Conservation (phyloP, 2,329 filamentous ascomycete species). For the Aspergillus candidus region DNA sequence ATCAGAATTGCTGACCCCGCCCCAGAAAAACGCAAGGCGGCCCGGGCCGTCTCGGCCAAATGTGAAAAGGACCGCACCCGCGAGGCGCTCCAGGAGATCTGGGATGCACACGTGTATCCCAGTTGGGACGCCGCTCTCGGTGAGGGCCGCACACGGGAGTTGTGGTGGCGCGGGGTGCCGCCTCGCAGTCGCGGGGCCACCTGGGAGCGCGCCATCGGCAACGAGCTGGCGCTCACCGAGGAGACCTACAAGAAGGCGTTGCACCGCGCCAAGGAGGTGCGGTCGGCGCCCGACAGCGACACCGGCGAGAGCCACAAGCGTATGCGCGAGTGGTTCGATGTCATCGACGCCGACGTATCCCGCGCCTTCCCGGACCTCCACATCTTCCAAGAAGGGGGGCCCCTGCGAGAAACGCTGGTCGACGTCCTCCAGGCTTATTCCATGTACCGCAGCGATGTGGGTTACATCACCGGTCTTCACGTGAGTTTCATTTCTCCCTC, state of each 20-base stretch:
- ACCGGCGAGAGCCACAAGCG: conserved; percentile 38
- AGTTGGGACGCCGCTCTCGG: conserved; percentile 53
- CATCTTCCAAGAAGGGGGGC: conserved; percentile 51
- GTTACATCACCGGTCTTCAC: conserved; percentile 55
- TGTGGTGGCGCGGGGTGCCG: conserved; percentile 61
- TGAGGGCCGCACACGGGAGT: conserved; percentile 51
- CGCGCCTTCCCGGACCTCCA: conserved; percentile 53
- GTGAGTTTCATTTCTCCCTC: conserved; percentile 33
- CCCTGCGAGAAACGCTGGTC: conserved; percentile 50
- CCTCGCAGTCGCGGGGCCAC: conserved; percentile 51
- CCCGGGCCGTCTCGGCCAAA: conserved; percentile 42
- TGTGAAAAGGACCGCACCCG: conserved; percentile 48
- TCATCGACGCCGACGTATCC: conserved; percentile 50
- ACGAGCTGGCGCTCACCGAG: conserved; percentile 52
- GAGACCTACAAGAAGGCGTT: conserved; percentile 54
- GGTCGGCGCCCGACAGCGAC: conserved; percentile 39
- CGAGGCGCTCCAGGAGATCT: conserved; percentile 52
- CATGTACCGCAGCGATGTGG: conserved; percentile 58
- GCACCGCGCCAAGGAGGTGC: conserved; percentile 47
- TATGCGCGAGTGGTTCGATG: conserved; percentile 48
- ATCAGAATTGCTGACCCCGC: conserved; percentile 9
- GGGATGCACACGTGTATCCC: conserved; percentile 56
- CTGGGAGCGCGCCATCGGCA: conserved; percentile 57
- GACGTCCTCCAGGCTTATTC: conserved; percentile 58
- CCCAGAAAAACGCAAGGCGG: conserved; percentile 45